Percentiles rank a stretch among this genome's conserved stretches.
Evolutionary conservation across 2,329 filamentous ascomycete species (phyloP).

Genomic region (Trichophyton equinum): DNA sequence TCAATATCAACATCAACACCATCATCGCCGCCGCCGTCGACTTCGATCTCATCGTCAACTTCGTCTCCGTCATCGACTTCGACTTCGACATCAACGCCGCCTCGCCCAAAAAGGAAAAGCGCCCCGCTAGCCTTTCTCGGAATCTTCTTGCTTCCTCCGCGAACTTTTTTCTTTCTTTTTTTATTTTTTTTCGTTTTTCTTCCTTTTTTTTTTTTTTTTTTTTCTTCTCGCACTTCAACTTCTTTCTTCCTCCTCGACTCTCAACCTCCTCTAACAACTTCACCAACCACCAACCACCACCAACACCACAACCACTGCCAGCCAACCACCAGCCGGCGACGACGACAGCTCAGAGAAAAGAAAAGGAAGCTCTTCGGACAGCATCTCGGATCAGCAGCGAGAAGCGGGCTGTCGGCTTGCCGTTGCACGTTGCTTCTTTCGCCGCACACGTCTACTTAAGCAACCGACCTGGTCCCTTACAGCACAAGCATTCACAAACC

Average conservation of each 20-base stretch:
- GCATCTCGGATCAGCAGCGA: too few relatives aligned
- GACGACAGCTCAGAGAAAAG: background rate
- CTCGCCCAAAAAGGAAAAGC: background rate
- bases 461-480: background rate
- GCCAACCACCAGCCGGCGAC: constrained; percentile 3
- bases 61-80: background rate
- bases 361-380: background rate
- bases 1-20: too few relatives aligned
- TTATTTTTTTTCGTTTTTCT: constrained; percentile 3
- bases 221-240: background rate
- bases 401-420: background rate
- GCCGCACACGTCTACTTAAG: background rate
- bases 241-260: background rate
- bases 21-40: too few relatives aligned
- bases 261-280: background rate
- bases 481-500: background rate
- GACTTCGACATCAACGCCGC: background rate
- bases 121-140: constrained; percentile 2
- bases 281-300: background rate
- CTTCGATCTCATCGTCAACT: too few relatives aligned
- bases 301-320: background rate
- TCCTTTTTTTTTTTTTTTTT: constrained; percentile 2
- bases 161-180: constrained; percentile 4
- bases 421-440: background rate
- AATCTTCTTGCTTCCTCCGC: background rate